These are phyloP conservation scores for Heimioporus sp. DNA, from an alignment of 768 basidiomycete genomes.

Conservation along the genomic window DNA sequence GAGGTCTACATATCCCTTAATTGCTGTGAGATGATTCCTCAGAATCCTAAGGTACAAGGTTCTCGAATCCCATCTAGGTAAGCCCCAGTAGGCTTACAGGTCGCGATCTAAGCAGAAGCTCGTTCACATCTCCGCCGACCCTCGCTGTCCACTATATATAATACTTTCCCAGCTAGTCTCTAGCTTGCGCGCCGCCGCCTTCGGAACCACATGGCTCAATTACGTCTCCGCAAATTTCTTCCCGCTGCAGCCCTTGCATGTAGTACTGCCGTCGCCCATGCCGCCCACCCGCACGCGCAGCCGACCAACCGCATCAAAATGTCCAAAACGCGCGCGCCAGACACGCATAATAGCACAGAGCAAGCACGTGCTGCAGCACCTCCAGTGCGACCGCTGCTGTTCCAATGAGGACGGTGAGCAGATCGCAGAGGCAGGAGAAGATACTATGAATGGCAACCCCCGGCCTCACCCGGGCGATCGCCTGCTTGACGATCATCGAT, in stretches of 20 bases:
- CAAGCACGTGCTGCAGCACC: constrained; percentile 81
- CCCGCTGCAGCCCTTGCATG: constrained; percentile 81
- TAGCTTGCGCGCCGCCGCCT: constrained; percentile 82
- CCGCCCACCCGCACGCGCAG: no score
- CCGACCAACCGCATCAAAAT: constrained; percentile 79
- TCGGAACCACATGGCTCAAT: constrained; percentile 88
- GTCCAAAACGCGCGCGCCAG: constrained; percentile 85
- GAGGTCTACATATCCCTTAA: no score
- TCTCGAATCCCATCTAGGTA: no score
- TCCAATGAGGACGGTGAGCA: constrained; percentile 86
- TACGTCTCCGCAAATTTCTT: constrained; percentile 89
- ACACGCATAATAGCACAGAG: constrained; percentile 87
- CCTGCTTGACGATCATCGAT: constrained; percentile 76
- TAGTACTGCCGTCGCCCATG: constrained; percentile 65
- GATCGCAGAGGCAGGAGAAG: constrained; percentile 85
- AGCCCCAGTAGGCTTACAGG: no score
- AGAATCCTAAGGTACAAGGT: no score
- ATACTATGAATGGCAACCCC: constrained; percentile 75
- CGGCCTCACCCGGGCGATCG: constrained; percentile 90
- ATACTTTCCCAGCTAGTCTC: no score
- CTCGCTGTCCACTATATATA: constrained; percentile 82
- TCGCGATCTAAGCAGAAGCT: no score
- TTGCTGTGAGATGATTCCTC: no score
- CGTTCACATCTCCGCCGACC: constrained; percentile 81
- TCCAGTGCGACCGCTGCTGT: constrained; percentile 88